Evolutionary conservation across 441 rosid genomes (phyloP).

Genomic region (Euphorbia celastroides): DNA sequence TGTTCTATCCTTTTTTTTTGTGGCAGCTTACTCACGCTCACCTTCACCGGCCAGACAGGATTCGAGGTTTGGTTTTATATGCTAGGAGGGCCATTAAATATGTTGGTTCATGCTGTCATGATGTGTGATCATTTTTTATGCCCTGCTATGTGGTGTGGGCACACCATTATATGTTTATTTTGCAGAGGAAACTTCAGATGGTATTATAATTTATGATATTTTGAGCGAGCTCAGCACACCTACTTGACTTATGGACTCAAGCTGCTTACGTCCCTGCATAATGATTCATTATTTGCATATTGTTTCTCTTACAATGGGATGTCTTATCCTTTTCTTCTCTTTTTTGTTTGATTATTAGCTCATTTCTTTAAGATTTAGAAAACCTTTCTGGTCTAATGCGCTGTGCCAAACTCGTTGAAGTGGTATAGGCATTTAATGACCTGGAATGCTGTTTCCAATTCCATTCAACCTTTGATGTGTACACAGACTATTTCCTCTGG

Average conservation of each 20-base stretch:
- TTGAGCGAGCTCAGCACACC: no score
- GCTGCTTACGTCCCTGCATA: no score
- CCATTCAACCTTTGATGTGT: conserved; percentile 19
- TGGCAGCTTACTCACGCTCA: conserved; percentile 65
- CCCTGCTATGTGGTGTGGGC: neutral
- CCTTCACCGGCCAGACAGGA: conserved; percentile 55
- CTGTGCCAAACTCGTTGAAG: no score
- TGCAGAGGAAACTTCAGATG: neutral
- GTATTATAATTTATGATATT: conserved; percentile 7
- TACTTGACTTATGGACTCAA: no score
- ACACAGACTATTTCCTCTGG: conserved; percentile 21
- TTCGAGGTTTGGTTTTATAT: conserved; percentile 47
- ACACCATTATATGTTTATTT: neutral
- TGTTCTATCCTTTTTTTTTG: conserved; percentile 8
- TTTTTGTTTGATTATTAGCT: no score
- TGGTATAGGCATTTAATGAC: conserved; percentile 4
- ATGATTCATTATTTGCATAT: no score
- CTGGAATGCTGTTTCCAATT: no score
- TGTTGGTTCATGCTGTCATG: no score
- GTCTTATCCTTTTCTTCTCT: no score
- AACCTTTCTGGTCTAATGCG: no score
- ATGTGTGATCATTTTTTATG: neutral
- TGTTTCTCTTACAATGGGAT: no score
- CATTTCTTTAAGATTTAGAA: no score
- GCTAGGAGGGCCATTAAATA: neutral